Conservation (phyloP, 2,329 filamentous ascomycete species). For the Fusarium sp. region DNA sequence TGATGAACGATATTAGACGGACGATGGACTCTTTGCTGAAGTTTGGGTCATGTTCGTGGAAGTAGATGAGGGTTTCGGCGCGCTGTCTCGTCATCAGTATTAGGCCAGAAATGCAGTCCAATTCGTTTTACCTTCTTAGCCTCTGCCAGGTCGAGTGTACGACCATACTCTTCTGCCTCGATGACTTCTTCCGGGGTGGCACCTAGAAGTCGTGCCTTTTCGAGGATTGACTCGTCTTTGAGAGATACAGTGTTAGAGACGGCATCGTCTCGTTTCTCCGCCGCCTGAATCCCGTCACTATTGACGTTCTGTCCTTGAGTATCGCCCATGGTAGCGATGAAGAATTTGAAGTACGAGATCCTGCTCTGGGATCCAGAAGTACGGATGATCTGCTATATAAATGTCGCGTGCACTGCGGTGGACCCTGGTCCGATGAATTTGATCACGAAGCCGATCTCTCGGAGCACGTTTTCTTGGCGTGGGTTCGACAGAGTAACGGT, state of each 20-base stretch:
- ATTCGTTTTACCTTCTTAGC: slow-evolving; percentile 5
- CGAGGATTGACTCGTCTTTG: slow-evolving; percentile 11
- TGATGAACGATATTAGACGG: slow-evolving; percentile 28
- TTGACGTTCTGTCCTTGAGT: slow-evolving; percentile 5
- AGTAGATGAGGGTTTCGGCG: slow-evolving; percentile 33
- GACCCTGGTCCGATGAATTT: not conserved
- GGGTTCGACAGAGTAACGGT: not conserved
- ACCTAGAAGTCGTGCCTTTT: slow-evolving; percentile 16
- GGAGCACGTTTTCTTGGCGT: slow-evolving; percentile 18
- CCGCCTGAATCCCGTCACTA: not conserved
- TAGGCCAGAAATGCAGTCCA: rapidly evolving
- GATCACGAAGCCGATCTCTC: not conserved
- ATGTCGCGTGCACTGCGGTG: not conserved
- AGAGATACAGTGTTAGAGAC: slow-evolving; percentile 1
- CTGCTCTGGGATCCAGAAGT: too few relatives aligned
- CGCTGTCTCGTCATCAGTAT: slow-evolving; percentile 10
- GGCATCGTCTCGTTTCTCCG: not conserved
- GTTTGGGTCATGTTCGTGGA: slow-evolving; percentile 42
- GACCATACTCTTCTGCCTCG: slow-evolving; percentile 33
- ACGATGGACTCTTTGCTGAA: slow-evolving; percentile 37
- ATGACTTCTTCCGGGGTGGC: slow-evolving; percentile 32
- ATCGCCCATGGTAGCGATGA: slow-evolving; percentile 8
- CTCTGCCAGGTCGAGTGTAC: slow-evolving; percentile 21
- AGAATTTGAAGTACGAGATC: not conserved
- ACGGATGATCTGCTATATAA: slow-evolving; percentile 5